Evolutionary conservation across 352 stramenopile genomes (phyloP).

Genomic region (Globisporangium spiculum): DNA sequence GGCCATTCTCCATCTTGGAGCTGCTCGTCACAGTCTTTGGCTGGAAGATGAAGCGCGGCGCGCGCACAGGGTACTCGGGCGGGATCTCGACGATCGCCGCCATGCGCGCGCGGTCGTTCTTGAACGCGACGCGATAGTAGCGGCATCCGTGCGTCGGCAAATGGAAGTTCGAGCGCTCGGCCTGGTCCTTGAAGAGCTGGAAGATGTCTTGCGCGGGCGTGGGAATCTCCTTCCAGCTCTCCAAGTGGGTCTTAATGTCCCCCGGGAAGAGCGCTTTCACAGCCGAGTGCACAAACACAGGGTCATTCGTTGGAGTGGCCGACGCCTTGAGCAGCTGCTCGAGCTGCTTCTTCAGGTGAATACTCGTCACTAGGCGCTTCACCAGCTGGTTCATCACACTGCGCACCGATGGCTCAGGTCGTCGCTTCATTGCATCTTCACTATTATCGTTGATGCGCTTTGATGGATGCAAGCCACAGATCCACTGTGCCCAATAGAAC

Average conservation of each 20-base stretch:
- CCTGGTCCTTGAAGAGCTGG: slow-evolving; percentile 37
- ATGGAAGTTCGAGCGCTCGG: slow-evolving; percentile 22
- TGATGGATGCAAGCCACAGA: slow-evolving; percentile 54
- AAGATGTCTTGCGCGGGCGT: slow-evolving; percentile 36
- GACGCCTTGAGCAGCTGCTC: slow-evolving; percentile 31
- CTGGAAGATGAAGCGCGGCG: slow-evolving; percentile 64
- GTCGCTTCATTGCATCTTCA: slow-evolving; percentile 12
- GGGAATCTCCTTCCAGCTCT: slow-evolving; percentile 47
- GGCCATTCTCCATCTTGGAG: slow-evolving; percentile 27
- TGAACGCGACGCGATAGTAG: slow-evolving; percentile 54
- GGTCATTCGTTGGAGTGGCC: slow-evolving; percentile 6
- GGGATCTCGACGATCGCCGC: slow-evolving; percentile 55
- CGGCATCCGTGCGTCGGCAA: slow-evolving; percentile 33
- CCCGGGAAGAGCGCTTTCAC: slow-evolving; percentile 41
- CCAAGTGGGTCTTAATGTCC: slow-evolving; percentile 45
- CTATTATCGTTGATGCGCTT: slow-evolving; percentile 28
- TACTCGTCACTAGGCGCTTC: slow-evolving; percentile 42
- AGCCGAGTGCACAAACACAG: slow-evolving; percentile 35
- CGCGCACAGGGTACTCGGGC: slow-evolving; percentile 61
- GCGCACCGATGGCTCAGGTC: slow-evolving; percentile 64
- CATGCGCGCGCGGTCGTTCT: slow-evolving; percentile 39
- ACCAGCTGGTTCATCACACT: slow-evolving; percentile 61
- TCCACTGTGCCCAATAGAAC: slow-evolving; percentile 77
- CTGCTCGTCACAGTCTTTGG: slow-evolving; percentile 25
- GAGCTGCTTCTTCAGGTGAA: slow-evolving; percentile 49